phyloP scores from a whole-genome alignment of 306 rosid species.

The Quercus robur region DNA sequence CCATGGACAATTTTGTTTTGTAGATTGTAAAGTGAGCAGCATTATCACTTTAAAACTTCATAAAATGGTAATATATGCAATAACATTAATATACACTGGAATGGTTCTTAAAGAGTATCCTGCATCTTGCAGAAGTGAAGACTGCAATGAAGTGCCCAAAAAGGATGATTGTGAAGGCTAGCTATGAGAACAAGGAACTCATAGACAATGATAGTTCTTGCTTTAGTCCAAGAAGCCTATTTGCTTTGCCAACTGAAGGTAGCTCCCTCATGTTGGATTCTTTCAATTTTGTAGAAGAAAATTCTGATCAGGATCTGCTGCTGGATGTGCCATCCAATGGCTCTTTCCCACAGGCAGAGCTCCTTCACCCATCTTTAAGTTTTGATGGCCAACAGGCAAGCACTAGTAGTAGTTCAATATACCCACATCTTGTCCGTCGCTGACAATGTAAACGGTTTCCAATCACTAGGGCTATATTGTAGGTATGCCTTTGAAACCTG shows the following conservation, averaged over 20 bases:
- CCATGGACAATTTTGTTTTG: neutral
- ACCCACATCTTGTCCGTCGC: conserved; percentile 45
- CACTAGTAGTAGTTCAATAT: conserved; percentile 71
- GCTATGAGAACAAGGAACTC: conserved; percentile 56
- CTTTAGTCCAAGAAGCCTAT: conserved; percentile 83
- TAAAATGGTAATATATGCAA: neutral
- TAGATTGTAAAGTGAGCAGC: neutral
- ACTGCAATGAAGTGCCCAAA: conserved; percentile 81
- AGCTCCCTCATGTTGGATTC: conserved; percentile 64
- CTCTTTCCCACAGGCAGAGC: conserved; percentile 92
- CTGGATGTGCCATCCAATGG: conserved; percentile 80
- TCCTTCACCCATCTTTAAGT: conserved; percentile 51
- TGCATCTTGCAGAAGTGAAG: conserved; percentile 67
- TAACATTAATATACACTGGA: neutral
- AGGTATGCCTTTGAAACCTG: conserved; percentile 31
- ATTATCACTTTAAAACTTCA: neutral
- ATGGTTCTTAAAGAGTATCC: conserved; percentile 18
- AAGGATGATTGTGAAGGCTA: conserved; percentile 45
- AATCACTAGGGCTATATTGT: conserved; percentile 10
- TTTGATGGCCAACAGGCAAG: conserved; percentile 72
- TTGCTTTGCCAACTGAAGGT: conserved; percentile 79
- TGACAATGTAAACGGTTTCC: conserved; percentile 25
- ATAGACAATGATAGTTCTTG: conserved; percentile 61
- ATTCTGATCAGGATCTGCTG: conserved; percentile 75
- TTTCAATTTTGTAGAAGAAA: conserved; percentile 61